These are phyloP conservation scores for Trichoderma sp. DNA, from an alignment of 2,329 filamentous ascomycete species.

Conservation along the genomic window DNA sequence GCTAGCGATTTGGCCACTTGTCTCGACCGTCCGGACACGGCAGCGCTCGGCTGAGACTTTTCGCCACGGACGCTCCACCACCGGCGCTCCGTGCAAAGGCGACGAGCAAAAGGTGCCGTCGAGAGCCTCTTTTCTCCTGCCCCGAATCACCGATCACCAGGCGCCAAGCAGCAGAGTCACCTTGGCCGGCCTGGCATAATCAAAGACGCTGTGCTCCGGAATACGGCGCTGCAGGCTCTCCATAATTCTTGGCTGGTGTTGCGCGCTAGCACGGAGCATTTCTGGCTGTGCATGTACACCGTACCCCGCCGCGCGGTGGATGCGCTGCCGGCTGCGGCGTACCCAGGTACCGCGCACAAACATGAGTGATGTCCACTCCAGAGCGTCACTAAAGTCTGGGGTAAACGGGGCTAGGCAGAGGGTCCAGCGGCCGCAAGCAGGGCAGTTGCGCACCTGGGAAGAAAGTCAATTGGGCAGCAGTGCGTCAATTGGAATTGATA, in stretches of 20 bases:
- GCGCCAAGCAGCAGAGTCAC: not conserved
- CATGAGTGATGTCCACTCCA: not conserved
- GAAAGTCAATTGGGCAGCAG: not conserved
- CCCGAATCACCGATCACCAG: not conserved
- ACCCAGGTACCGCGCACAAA: slow-evolving; percentile 27
- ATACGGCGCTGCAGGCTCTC: not conserved
- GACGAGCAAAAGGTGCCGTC: not conserved
- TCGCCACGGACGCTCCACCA: slow-evolving; percentile 10
- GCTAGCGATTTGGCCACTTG: not conserved
- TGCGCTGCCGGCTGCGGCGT: slow-evolving; percentile 25
- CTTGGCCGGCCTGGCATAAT: not conserved
- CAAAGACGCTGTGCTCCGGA: not conserved
- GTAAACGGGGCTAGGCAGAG: slow-evolving; percentile 21
- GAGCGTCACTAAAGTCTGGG: slow-evolving; percentile 26
- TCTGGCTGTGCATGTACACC: slow-evolving; percentile 28
- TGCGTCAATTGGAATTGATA: not conserved
- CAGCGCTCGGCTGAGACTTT: slow-evolving; percentile 9
- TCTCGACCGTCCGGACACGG: slow-evolving; percentile 8
- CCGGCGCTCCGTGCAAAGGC: slow-evolving; percentile 9
- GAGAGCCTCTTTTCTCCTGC: not conserved
- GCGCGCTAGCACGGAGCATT: not conserved
- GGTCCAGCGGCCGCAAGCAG: slow-evolving; percentile 14
- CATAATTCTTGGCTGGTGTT: not conserved
- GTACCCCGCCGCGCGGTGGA: slow-evolving; percentile 30
- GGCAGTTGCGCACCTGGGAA: not conserved